Conservation (phyloP, 805 yeast species). For the Candida berthetii region DNA sequence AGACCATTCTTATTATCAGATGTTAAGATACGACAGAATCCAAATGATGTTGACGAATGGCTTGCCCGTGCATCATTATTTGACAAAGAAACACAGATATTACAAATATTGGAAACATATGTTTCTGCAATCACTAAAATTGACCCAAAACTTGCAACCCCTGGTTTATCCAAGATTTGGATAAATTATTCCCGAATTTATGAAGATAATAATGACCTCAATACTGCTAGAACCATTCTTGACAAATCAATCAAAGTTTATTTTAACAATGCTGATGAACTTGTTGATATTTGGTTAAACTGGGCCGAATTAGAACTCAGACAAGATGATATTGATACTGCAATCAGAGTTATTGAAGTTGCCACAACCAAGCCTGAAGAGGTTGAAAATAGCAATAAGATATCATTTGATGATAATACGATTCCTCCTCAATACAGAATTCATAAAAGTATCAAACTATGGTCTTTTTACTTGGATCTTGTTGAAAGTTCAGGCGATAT, state of each 20-base stretch:
- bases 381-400: constrained; percentile 28
- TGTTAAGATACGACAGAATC: constrained; percentile 54
- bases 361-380: constrained; percentile 24
- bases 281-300: constrained; percentile 61
- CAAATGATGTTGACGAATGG: constrained; percentile 66
- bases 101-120: constrained; percentile 47
- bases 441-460: constrained; percentile 55
- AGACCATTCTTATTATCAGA: constrained; percentile 61
- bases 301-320: constrained; percentile 70
- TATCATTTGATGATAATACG: constrained; percentile 32
- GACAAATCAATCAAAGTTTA: constrained; percentile 69
- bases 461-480: constrained; percentile 71
- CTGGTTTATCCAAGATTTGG: constrained; percentile 61
- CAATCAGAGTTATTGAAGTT: constrained; percentile 31
- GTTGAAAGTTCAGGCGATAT: constrained; percentile 49
- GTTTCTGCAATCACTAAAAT: constrained; percentile 61
- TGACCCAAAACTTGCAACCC: constrained; percentile 46
- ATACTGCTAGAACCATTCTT: constrained; percentile 55
- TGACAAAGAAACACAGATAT: constrained; percentile 28
- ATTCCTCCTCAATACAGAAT: constrained; percentile 51
- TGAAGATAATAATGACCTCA: constrained; percentile 44
- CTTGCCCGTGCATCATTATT: constrained; percentile 47
- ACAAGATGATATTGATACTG: constrained; percentile 38
- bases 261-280: constrained; percentile 52
- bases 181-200: constrained; percentile 60